A percentile compares a stretch with the other conserved stretches of the same genome.
These are phyloP conservation scores for Breynia disticha DNA, from an alignment of 441 rosid species.

Conservation along the genomic window DNA sequence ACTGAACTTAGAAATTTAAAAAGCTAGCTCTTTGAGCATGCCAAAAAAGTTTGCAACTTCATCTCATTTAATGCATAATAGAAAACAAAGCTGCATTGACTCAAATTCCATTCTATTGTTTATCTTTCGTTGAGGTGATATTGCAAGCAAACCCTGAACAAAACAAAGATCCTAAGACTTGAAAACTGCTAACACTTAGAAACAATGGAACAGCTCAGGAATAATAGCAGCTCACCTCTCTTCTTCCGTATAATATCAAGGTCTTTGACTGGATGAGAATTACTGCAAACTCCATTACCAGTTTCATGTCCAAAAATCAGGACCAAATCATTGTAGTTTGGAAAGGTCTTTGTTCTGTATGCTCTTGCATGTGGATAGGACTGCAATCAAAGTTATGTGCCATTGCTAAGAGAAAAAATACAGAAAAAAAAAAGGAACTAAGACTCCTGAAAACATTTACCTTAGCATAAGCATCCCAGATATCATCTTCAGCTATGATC, in stretches of 20 bases:
- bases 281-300: slow-evolving; percentile 21
- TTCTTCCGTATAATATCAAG: slow-evolving; percentile 26
- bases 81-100: too few species aligned
- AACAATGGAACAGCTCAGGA: too few species aligned
- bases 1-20: too few species aligned
- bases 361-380: slow-evolving; percentile 53
- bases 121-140: too few species aligned
- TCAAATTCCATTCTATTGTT: too few species aligned
- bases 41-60: too few species aligned
- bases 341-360: slow-evolving; percentile 57
- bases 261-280: slow-evolving; percentile 28
- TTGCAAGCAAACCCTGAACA: too few species aligned
- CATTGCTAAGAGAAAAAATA: slow-evolving; percentile 5
- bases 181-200: too few species aligned
- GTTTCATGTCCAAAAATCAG: slow-evolving; percentile 39
- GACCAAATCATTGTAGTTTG: slow-evolving; percentile 61
- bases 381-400: slow-evolving; percentile 25
- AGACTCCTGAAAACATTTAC: slow-evolving; percentile 17
- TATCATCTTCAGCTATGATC: slow-evolving; percentile 45
- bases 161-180: too few species aligned
- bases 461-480: slow-evolving; percentile 77
- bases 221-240: slow-evolving; percentile 23
- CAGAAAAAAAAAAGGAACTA: slow-evolving; percentile 3
- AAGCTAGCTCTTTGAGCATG: too few species aligned
- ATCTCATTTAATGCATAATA: too few species aligned